Base-by-base conservation (phyloP, 192 early-diverging fungal genomes). In the Rhizophlyctis rosea region DNA sequence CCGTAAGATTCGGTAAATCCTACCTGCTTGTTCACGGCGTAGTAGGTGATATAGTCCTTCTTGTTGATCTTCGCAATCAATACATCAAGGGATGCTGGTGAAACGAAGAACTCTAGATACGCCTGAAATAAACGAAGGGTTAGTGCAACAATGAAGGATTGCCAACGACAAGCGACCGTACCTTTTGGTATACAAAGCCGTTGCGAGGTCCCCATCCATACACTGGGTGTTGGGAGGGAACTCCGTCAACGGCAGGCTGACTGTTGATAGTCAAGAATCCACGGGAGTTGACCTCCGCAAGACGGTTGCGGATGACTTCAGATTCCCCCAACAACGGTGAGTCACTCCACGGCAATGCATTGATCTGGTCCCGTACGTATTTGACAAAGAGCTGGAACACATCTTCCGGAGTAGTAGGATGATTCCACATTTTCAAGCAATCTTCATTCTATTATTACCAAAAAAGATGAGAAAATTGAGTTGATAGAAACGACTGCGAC, bases 241-340 rank as follows among this genome's bases (percentile, higher is more conserved):
- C 90, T 49, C 94, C 93, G 75, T 98, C 92, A 71, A 95, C 91
- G 60, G 90, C 86, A 33, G 94, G 94, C 80, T 98, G 95, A 11
- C 86, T 88, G 83, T 98, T 98, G 75, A 98, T 96, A 14, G 95
- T 92, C 62, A 96, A 76, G 77, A 90, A 98, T 28, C 95, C 95
- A n/a, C 73, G 67, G 16, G 74, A 59, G 72, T 96, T 96, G 59
- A 94, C 81, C 53, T 72, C 75, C 5, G 86, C 75, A 31, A 96
- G 79, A 18, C 68, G 75, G 25, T 81, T 71, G 55, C 86, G 82
- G 67, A 98, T 92, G 49, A 70, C 73, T 33, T 76, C 71, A 47
- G 93, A 90, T 61, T 98, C 95, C 52, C 80, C 74, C 59, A 84
- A 81, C 64, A 98, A 74, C 25, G 88, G 81, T 61, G 82, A 77